Conservation (phyloP, 768 basidiomycete species). For the Trametes cubensis region DNA sequence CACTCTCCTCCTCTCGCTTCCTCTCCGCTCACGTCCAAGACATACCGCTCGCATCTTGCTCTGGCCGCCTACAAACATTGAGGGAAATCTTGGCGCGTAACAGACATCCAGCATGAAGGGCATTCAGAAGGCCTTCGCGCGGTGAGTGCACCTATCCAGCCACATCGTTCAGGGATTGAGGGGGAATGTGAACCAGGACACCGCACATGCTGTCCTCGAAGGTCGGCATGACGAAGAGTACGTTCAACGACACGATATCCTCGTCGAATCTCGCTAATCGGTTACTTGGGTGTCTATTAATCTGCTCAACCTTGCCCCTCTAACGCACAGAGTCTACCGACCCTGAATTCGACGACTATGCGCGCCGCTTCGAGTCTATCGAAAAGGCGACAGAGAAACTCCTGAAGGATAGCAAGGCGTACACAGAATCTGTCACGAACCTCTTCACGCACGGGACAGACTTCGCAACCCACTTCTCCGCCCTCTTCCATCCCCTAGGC, state of each 20-base stretch:
- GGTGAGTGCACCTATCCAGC: slow-evolving; percentile 22
- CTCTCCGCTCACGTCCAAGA: neutral
- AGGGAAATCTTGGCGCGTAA: neutral
- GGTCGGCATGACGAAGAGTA: slow-evolving; percentile 93
- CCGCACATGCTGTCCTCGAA: slow-evolving; percentile 87
- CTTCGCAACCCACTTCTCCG: slow-evolving; percentile 64
- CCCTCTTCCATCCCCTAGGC: slow-evolving; percentile 63
- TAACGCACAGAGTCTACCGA: slow-evolving; percentile 66
- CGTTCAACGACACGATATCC: slow-evolving; percentile 14
- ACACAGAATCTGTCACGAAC: slow-evolving; percentile 78
- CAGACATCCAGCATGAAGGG: slow-evolving; percentile 30
- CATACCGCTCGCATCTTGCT: neutral
- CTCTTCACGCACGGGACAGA: slow-evolving; percentile 68
- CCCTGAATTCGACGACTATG: slow-evolving; percentile 88
- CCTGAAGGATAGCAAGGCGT: slow-evolving; percentile 88
- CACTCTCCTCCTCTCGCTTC: neutral
- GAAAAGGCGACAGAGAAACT: slow-evolving; percentile 87
- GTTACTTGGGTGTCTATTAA: slow-evolving; percentile 27
- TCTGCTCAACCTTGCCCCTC: slow-evolving; percentile 1
- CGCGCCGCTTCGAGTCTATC: slow-evolving; percentile 72
- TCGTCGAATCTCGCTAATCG: slow-evolving; percentile 4
- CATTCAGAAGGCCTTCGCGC: slow-evolving; percentile 34
- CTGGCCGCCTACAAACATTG: too few species aligned
- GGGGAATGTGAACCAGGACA: slow-evolving; percentile 52
- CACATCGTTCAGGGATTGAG: neutral